A percentile compares a stretch with the other conserved stretches of the same genome.
These are phyloP conservation scores for Trichosporon sp. DNA, from an alignment of 1,284 basidiomycete genomes.

Conservation along the genomic window DNA sequence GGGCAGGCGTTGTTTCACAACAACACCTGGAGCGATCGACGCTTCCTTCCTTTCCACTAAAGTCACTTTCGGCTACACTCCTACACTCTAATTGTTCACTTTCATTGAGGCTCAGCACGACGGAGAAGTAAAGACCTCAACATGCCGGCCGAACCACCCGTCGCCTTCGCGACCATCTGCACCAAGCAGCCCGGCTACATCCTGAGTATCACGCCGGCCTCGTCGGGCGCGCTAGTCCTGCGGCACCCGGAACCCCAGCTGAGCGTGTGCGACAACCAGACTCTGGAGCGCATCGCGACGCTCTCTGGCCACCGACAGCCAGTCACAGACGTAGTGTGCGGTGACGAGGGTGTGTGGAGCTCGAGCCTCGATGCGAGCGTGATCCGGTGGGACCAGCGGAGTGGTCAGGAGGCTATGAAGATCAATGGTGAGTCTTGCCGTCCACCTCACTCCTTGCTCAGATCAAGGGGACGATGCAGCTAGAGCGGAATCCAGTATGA, in stretches of 20 bases:
- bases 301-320: conserved; percentile 33
- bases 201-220: conserved; percentile 40
- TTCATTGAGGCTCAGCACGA: not conserved
- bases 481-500: too few relatives aligned
- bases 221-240: conserved; percentile 40
- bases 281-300: conserved; percentile 35
- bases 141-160: conserved; percentile 38
- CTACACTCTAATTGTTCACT: not conserved
- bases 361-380: conserved; percentile 40
- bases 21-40: not conserved
- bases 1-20: not conserved
- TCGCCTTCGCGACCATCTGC: conserved; percentile 39
- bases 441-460: conserved; percentile 31
- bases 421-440: conserved; percentile 39
- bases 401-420: conserved; percentile 25
- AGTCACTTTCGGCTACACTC: too few relatives aligned
- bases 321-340: conserved; percentile 31
- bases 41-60: not conserved
- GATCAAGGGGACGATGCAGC: too few relatives aligned
- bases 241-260: conserved; percentile 39
- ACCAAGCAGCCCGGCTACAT: conserved; percentile 37
- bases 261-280: conserved; percentile 43
- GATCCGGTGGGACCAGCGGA: conserved; percentile 46
- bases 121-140: not conserved
- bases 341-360: conserved; percentile 35